Base-by-base conservation (phyloP, 2,329 filamentous ascomycete genomes). In the Hypoxylon sp. region DNA sequence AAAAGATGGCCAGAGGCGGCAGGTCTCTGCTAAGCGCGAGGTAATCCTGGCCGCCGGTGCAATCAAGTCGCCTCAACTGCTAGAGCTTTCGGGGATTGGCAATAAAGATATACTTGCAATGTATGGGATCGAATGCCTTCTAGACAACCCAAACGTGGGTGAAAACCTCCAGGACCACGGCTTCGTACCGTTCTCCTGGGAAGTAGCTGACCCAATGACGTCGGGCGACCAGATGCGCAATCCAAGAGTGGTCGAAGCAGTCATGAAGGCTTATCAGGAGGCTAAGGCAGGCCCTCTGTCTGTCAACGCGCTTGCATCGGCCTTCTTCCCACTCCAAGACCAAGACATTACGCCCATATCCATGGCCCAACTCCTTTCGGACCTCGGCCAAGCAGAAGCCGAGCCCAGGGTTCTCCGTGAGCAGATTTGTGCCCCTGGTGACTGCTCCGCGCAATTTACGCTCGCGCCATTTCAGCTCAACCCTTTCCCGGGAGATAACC, bases 81-180 rank as follows among this genome's bases (percentile, higher is more conserved):
- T 83, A 0, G 77, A 82, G 65, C 73, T 80, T 2, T 81, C 79
- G 5, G 81, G 81, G 11, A 51, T 73, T 10, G 71, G 71, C 13
- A 49, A 36, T 2, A 57, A 55, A 36, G 17, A 53, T 13, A 6
- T 65, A n/a, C 60, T 73, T 5, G 55, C 60, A 34, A 63, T 60
- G 19, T 21, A 69, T 28, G 63, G 59, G 3, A 61, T 73, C 13
- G 51, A 58, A 2, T 34, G 61, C 2, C 55, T 61, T 19, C 17
- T 67, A 21, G 60, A 71, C 30, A 55, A 66, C 13, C 62, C 70
- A 3, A 53, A 53, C 0, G 56, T 72, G 6, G 71, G 71, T 5
- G 59, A 67, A 17, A 71, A 72, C 45, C 59, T 72, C 34, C 64
- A 67, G 25, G 71, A 72, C 23, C 71, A 72, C 49, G 50, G 59